phyloP scores from a whole-genome alignment of 2,329 filamentous ascomycete genomes.

The Aspergillus puulaauensis region DNA sequence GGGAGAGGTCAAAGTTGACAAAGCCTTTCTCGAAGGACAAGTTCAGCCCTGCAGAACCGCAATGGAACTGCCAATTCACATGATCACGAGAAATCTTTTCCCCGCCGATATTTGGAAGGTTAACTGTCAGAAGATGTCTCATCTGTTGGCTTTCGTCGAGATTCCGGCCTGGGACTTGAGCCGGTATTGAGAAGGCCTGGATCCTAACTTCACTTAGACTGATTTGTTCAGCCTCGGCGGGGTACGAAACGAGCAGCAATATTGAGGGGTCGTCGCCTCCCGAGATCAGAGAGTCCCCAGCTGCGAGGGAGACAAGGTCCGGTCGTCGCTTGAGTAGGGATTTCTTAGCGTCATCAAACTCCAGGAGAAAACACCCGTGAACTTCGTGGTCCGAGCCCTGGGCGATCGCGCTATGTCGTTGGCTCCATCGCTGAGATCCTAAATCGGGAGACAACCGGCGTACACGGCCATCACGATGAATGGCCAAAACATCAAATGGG shows the following conservation, averaged over 20 bases:
- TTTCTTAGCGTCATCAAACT: conserved; percentile 43
- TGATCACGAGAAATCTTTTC: conserved; percentile 23
- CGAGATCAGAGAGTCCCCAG: conserved; percentile 30
- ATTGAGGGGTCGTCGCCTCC: conserved; percentile 35
- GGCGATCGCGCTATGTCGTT: conserved; percentile 34
- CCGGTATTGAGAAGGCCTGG: conserved; percentile 40
- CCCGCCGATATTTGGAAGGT: conserved; percentile 32
- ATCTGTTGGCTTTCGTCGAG: conserved; percentile 34
- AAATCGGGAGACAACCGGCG: conserved; percentile 42
- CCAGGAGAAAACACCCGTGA: conserved; percentile 37
- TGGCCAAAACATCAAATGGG: conserved; percentile 40
- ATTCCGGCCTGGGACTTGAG: conserved; percentile 20
- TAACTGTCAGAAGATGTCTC: conserved; percentile 37
- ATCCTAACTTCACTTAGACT: conserved; percentile 37
- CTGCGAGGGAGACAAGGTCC: conserved; percentile 38
- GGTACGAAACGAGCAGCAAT: conserved; percentile 41
- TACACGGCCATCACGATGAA: conserved; percentile 46
- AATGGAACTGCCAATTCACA: conserved; percentile 41
- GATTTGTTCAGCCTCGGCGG: conserved; percentile 27
- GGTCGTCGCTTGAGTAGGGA: conserved; percentile 40
- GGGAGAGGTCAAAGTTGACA: conserved; percentile 44
- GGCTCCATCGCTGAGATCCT: conserved; percentile 40
- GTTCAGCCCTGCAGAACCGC: conserved; percentile 39
- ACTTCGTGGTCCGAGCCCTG: conserved; percentile 31
- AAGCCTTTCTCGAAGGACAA: conserved; percentile 42